Evolutionary conservation across 2,329 filamentous ascomycete genomes (phyloP).

Genomic region (Botryotinia globosa): DNA sequence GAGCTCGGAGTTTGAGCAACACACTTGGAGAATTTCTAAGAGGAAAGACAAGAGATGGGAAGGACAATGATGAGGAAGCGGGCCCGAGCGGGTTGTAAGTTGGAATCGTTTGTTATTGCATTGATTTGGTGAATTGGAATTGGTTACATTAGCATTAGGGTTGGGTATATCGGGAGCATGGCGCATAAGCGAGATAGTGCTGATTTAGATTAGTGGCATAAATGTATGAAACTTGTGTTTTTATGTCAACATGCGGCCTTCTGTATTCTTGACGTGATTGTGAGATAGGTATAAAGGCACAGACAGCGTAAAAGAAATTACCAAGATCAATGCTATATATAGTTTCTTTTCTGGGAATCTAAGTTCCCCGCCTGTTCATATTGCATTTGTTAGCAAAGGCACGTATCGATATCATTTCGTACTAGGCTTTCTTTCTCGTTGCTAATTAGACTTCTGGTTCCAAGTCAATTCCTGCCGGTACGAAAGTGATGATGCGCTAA

Average conservation of each 20-base stretch:
- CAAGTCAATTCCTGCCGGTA: background rate
- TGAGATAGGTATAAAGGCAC: background rate
- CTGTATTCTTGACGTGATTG: no score
- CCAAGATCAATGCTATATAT: background rate
- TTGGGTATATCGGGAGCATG: conserved; percentile 16
- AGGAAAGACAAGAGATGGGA: conserved; percentile 25
- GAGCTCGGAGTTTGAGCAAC: conserved; percentile 36
- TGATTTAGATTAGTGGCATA: background rate
- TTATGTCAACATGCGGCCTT: background rate
- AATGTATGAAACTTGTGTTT: conserved; percentile 8
- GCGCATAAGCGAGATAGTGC: conserved; percentile 1
- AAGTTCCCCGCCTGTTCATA: background rate
- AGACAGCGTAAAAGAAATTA: background rate
- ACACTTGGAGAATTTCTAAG: conserved; percentile 35
- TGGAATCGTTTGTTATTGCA: conserved; percentile 3
- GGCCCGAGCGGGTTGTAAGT: conserved; percentile 33
- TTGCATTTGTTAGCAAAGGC: background rate
- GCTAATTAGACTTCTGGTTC: background rate
- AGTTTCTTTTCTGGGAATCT: background rate
- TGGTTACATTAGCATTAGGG: conserved; percentile 11
- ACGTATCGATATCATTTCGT: background rate
- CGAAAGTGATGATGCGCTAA: background rate
- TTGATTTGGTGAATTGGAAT: conserved; percentile 13
- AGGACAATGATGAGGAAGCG: conserved; percentile 29
- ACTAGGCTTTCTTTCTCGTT: background rate